phyloP scores from a whole-genome alignment of 2,329 filamentous ascomycete species.

The Blastomyces percursus region DNA sequence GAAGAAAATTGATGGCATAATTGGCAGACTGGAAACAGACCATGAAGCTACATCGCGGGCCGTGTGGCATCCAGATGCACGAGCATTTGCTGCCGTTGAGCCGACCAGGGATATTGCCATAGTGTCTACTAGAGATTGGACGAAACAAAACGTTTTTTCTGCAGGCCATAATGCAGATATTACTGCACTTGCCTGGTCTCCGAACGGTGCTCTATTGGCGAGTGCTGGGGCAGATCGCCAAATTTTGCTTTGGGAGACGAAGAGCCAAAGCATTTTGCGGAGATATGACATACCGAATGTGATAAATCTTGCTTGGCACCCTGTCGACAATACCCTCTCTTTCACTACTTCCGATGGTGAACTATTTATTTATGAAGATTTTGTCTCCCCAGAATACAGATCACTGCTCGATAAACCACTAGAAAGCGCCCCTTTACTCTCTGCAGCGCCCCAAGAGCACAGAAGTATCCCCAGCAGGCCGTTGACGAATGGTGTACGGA shows the following conservation, averaged over 20 bases:
- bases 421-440: slow-evolving; percentile 76
- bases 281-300: slow-evolving; percentile 73
- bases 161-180: slow-evolving; percentile 74
- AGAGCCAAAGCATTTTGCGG: slow-evolving; percentile 69
- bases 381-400: slow-evolving; percentile 43
- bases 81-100: slow-evolving; percentile 78
- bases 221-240: slow-evolving; percentile 44
- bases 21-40: slow-evolving; percentile 66
- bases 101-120: slow-evolving; percentile 73
- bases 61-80: slow-evolving; percentile 88
- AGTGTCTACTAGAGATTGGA: slow-evolving; percentile 81
- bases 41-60: slow-evolving; percentile 63
- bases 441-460: slow-evolving; percentile 59
- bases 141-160: slow-evolving; percentile 67
- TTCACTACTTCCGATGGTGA: slow-evolving; percentile 91
- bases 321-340: slow-evolving; percentile 72
- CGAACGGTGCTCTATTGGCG: slow-evolving; percentile 80
- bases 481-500: slow-evolving; percentile 45
- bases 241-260: slow-evolving; percentile 69
- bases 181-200: slow-evolving; percentile 82
- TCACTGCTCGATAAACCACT: slow-evolving; percentile 41
- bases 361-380: slow-evolving; percentile 67
- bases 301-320: slow-evolving; percentile 82
- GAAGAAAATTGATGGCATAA: slow-evolving; percentile 74
- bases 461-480: slow-evolving; percentile 50